Evolutionary conservation across 192 early-diverging fungal genomes (phyloP), one percentile per base, ranked within the genome.

Genomic region (Backusella mclennaniae): DNA sequence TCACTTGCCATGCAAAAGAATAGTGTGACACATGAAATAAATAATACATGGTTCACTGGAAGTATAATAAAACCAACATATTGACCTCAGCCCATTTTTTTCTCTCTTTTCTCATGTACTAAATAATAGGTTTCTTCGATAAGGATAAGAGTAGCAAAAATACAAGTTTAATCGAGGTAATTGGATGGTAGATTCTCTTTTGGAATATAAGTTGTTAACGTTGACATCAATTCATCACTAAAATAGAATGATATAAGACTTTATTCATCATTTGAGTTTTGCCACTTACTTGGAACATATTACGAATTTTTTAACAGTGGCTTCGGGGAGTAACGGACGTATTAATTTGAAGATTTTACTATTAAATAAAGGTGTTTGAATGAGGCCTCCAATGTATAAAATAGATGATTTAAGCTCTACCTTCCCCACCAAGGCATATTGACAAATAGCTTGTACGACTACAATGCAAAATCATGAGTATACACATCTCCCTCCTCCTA

Each of bases 271-370:
- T 9, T 59, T 26, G 2, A 6, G 1, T 33, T 73, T 31, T 49
- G 49, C 2, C 17, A 49, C 63, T 76, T 73, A 80, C 78, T 82
- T 85, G 71, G 87, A 84, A 29, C 85, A 82, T 1, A 90, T 82
- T 17, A 90, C 83, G 82, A 91, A 91, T 82, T 91, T 91, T 59
- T 78, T 84, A 67, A 86, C 84, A 4, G 88, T 91, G 21, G 89
- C 84, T 26, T 89, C 89, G 2, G 87, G 81, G 42, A 91, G 78
- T 76, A 88, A 84, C 44, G 85, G 78, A 17, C 84, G 79, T 26
- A 91, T 81, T 39, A 89, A 82, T 49, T 87, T 87, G 71, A 88
- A 91, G 7, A 91, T 78, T 17, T 74, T 83, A 76, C 87, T 88
- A 70, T n/a, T 21, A 41, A 23, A 70, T 26, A 23, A 41, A 39